Evolutionary conservation across 2,329 filamentous ascomycete species (phyloP), one percentile per base, ranked within the genome.

Genomic region (Colletotrichum spinosum): DNA sequence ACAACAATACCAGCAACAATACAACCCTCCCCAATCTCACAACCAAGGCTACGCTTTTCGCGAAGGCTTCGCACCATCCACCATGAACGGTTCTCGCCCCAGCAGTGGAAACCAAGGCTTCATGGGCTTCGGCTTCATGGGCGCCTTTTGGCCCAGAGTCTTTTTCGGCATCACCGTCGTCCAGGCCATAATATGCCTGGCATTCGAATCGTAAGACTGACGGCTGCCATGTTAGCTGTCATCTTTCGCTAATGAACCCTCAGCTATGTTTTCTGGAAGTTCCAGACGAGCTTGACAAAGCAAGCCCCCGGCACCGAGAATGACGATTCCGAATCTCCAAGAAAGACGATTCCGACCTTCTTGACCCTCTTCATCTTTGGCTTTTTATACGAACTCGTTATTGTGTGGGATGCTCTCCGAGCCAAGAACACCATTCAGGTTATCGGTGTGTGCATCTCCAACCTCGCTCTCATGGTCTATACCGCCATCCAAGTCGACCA

Each of bases 381-480:
- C 67, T 98, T 97, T 80, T 79, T 99, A 63, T 99, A 98, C 80
- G 90, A 97, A 75, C 81, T 98, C 38, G 82, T 97, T 35, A 84
- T 99, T 57, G 92, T 96, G 11, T 98, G 94, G 86, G 96, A 99
- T 82, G 96, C 95, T 13, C 84, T 99, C 64, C 90, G 94, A 68
- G 84, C 95, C 75, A 97, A 97, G 79, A 99, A 99, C 81, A 99
- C 96, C 10, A 99, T 99, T 83, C 96, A 99, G 78, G 86, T 98
- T 76, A 98, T 99, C 71, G 96, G 96, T 49, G 86, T 99, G 37
- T 97, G 95, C 80, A 82, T 97, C 63, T 96, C 96, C 81, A 98
- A 99, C 78, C 79, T 96, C 38, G 95, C 93, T 45, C 88, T 99
- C 70, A 86, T 98, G 74, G 89, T 98, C 68, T 99, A 99, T 76